Evolutionary conservation across 148 eudicot species (phyloP).

Genomic region (Drosera capensis): DNA sequence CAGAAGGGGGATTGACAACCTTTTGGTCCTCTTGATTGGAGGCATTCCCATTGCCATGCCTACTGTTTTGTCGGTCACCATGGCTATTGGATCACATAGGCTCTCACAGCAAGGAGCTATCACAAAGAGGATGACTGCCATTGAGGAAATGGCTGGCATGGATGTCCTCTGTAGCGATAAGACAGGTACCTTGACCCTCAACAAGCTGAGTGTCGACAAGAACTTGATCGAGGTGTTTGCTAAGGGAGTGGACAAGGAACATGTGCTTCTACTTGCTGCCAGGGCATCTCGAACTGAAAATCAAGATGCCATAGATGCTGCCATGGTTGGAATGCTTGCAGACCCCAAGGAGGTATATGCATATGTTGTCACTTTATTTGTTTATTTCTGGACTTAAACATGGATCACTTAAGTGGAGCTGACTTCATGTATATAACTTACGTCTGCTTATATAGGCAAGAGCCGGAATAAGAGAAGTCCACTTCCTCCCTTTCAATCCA

Average conservation of each 20-base stretch:
- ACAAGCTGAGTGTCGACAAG: constrained; percentile 52
- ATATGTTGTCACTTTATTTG: not conserved
- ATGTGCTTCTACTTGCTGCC: constrained; percentile 53
- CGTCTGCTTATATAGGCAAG: constrained; percentile 37
- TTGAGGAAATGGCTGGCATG: constrained; percentile 85
- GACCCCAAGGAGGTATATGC: constrained; percentile 65
- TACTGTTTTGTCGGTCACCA: constrained; percentile 56
- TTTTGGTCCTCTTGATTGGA: constrained; percentile 50
- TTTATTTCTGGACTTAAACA: too few species aligned
- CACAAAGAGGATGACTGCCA: constrained; percentile 74
- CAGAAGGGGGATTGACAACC: constrained; percentile 50
- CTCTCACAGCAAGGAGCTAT: constrained; percentile 65
- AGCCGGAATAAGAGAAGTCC: constrained; percentile 38
- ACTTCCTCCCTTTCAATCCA: constrained; percentile 49
- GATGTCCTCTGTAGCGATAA: constrained; percentile 73
- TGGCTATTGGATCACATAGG: constrained; percentile 70
- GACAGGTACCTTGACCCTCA: constrained; percentile 59
- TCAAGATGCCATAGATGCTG: constrained; percentile 78
- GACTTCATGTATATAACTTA: not conserved
- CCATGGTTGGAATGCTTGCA: constrained; percentile 54
- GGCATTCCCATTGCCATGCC: constrained; percentile 76
- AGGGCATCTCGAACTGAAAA: constrained; percentile 67
- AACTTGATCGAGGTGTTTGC: constrained; percentile 46
- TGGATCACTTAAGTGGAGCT: not conserved
- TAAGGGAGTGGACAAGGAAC: constrained; percentile 45